Evolutionary conservation across 2,329 filamentous ascomycete species (phyloP).

Genomic region (Eurotiales sp.): DNA sequence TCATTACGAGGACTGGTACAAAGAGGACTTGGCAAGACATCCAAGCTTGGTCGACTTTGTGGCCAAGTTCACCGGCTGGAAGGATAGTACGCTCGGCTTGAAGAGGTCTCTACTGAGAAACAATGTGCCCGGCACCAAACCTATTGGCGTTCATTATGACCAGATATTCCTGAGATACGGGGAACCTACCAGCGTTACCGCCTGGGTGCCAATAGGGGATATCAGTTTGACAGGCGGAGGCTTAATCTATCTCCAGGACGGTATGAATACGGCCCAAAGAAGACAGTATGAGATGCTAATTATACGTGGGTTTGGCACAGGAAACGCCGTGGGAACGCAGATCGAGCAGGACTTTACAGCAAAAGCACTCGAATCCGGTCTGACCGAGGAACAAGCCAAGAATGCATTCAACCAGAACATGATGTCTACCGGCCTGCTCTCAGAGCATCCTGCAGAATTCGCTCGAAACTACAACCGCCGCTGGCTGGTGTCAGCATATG

Average conservation of each 20-base stretch:
- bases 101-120: slow-evolving; percentile 53
- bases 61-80: slow-evolving; percentile 53
- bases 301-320: slow-evolving; percentile 16
- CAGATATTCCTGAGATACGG: slow-evolving; percentile 57
- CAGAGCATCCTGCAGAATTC: slow-evolving; percentile 47
- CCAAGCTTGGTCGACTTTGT: slow-evolving; percentile 49
- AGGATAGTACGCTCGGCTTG: slow-evolving; percentile 44
- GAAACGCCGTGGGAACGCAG: slow-evolving; percentile 46
- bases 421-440: slow-evolving; percentile 54
- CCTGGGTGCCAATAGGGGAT: slow-evolving; percentile 57
- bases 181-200: slow-evolving; percentile 53
- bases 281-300: too few species aligned
- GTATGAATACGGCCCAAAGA: slow-evolving; percentile 17
- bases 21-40: slow-evolving; percentile 53
- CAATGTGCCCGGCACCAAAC: slow-evolving; percentile 54
- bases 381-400: slow-evolving; percentile 51
- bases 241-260: slow-evolving; percentile 56
- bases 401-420: slow-evolving; percentile 58
- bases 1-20: slow-evolving; percentile 53
- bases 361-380: slow-evolving; percentile 47
- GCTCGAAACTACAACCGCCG: slow-evolving; percentile 40
- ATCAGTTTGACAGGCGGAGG: slow-evolving; percentile 54
- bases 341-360: slow-evolving; percentile 41
- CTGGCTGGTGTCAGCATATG: slow-evolving; percentile 53
- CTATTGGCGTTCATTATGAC: slow-evolving; percentile 60